A percentile compares a stretch with the other conserved stretches of the same genome.
These are phyloP conservation scores for Colletotrichum sp. DNA, from an alignment of 2,329 filamentous ascomycete species.

Conservation along the genomic window DNA sequence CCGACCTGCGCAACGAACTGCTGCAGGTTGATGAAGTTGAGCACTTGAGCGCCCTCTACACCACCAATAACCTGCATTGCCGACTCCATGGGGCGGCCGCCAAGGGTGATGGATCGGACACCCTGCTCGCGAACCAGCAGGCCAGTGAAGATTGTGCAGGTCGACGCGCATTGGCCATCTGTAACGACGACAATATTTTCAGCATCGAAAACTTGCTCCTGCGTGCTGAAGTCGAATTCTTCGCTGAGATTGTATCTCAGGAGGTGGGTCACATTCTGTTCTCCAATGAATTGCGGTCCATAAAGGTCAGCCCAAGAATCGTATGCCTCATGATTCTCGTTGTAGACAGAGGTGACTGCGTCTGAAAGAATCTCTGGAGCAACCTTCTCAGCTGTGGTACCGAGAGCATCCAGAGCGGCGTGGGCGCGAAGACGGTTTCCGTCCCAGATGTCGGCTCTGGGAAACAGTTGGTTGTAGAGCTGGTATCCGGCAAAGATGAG, in stretches of 20 bases:
- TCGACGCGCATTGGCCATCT: constrained; percentile 64
- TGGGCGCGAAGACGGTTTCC: constrained; percentile 20
- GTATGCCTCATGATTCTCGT: constrained; percentile 37
- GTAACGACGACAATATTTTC: constrained; percentile 48
- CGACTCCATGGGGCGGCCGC: constrained; percentile 54
- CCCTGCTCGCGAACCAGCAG: constrained; percentile 55
- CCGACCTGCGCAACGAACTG: neutral
- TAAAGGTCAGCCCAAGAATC: constrained; percentile 4
- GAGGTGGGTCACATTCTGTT: constrained; percentile 1
- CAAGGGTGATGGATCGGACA: constrained; percentile 61
- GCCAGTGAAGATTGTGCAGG: constrained; percentile 63
- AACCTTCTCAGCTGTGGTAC: neutral
- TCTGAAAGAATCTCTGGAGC: neutral
- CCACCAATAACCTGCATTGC: constrained; percentile 65
- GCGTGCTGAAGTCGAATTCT: neutral
- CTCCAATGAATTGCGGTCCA: neutral
- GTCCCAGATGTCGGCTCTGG: constrained; percentile 16
- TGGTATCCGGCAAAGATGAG: constrained; percentile 49
- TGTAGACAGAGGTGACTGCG: constrained; percentile 5
- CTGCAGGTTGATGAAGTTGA: constrained; percentile 28
- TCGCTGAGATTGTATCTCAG: neutral
- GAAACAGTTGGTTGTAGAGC: constrained; percentile 48
- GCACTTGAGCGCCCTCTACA: constrained; percentile 55
- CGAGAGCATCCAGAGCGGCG: constrained; percentile 17
- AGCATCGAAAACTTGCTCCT: constrained; percentile 33